These are phyloP conservation scores for Trichoderma aggressivum DNA, from an alignment of 2,329 filamentous ascomycete species.

Conservation along the genomic window DNA sequence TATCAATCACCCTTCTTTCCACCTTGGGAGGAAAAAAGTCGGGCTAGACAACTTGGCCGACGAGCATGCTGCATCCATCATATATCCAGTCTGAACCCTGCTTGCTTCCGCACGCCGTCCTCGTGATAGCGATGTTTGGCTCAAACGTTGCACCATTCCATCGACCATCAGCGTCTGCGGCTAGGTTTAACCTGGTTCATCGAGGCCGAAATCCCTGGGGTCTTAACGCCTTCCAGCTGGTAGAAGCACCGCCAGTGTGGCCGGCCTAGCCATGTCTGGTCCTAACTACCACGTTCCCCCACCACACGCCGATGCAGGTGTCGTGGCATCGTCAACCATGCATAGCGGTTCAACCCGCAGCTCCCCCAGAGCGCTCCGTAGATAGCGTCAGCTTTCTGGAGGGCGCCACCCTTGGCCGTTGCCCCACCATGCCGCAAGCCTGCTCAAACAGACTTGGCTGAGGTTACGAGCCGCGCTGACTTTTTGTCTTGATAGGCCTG, in stretches of 20 bases:
- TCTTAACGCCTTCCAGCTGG: background rate
- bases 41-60: background rate
- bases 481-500: background rate
- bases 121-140: background rate
- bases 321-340: constrained; percentile 30
- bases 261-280: constrained; percentile 5
- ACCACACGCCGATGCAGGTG: constrained; percentile 10
- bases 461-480: background rate
- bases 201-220: background rate
- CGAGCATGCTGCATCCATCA: background rate
- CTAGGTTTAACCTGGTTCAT: background rate
- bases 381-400: constrained; percentile 17
- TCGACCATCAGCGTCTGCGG: background rate
- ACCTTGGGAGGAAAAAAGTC: background rate
- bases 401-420: constrained; percentile 4
- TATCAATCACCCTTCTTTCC: background rate
- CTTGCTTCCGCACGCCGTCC: background rate
- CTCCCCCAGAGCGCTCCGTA: constrained; percentile 26
- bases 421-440: constrained; percentile 6
- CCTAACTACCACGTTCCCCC: constrained; percentile 8
- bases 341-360: constrained; percentile 36
- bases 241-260: background rate
- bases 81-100: background rate
- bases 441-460: background rate
- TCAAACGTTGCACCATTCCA: background rate